These are phyloP conservation scores for Aegilops sharonensis DNA, from an alignment of 176 grass and related monocot genomes.

Conservation along the genomic window DNA sequence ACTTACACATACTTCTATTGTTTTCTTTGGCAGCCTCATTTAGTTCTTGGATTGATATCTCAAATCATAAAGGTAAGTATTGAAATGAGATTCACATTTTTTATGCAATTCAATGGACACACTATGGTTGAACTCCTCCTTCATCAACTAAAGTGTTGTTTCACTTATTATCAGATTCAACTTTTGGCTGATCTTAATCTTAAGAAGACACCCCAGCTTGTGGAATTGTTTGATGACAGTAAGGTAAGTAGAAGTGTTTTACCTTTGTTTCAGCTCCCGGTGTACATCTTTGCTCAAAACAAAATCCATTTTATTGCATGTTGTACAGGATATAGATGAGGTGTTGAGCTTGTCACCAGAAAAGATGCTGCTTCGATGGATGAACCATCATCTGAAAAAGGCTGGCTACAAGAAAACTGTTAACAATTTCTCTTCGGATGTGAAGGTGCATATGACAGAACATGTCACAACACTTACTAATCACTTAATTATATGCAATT, in stretches of 20 bases:
- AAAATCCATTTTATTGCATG: constrained; percentile 17
- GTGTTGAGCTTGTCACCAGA: constrained; percentile 84
- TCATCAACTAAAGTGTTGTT: constrained; percentile 10
- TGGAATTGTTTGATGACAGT: constrained; percentile 92
- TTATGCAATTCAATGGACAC: constrained; percentile 7
- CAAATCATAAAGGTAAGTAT: constrained; percentile 96
- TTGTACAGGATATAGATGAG: constrained; percentile 92
- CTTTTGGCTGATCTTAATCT: constrained; percentile 96
- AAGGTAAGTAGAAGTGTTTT: constrained; percentile 49
- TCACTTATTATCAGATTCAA: constrained; percentile 83
- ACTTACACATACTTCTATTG: constrained; percentile 25
- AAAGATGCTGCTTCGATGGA: constrained; percentile 95
- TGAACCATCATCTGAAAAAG: constrained; percentile 99
- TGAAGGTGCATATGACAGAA: constrained; percentile 60
- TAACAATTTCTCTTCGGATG: constrained; percentile 96
- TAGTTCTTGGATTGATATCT: constrained; percentile 97
- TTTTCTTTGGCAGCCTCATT: constrained; percentile 77
- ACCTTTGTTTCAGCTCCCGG: neutral
- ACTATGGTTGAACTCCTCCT: neutral
- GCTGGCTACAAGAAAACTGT: constrained; percentile 99
- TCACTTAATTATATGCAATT: constrained; percentile 12
- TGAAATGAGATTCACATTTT: constrained; percentile 7
- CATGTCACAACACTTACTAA: constrained; percentile 7
- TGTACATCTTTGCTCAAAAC: constrained; percentile 25
- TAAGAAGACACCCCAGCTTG: constrained; percentile 93